Conservation (phyloP, 371 early-diverging fungal species). For the Rhizopus stolonifer region DNA sequence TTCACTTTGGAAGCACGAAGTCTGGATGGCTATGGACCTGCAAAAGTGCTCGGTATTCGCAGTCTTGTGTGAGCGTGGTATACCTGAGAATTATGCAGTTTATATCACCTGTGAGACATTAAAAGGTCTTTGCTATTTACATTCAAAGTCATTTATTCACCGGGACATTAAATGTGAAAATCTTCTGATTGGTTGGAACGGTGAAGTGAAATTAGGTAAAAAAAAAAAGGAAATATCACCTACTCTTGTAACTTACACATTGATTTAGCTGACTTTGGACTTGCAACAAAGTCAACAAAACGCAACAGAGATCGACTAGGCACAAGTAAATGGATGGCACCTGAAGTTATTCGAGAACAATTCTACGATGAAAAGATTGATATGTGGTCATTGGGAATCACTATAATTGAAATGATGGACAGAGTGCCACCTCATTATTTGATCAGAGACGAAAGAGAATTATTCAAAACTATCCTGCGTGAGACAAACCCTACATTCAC, state of each 20-base stretch:
- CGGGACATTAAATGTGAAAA: constrained; percentile 98
- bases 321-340: constrained; percentile 96
- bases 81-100: constrained; percentile 51
- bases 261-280: constrained; percentile 40
- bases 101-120: constrained; percentile 49
- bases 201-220: constrained; percentile 95
- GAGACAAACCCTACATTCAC: constrained; percentile 52
- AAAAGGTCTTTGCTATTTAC: constrained; percentile 89
- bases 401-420: constrained; percentile 51
- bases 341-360: constrained; percentile 92
- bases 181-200: constrained; percentile 89
- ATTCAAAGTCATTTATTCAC: constrained; percentile 95
- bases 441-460: constrained; percentile 48
- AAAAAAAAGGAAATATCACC: no score
- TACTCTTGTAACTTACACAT: no score
- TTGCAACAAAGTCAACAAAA: constrained; percentile 41
- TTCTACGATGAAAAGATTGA: constrained; percentile 81
- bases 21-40: constrained; percentile 59
- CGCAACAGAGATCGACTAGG: constrained; percentile 88
- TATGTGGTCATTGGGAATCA: constrained; percentile 34
- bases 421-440: constrained; percentile 54
- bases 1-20: constrained; percentile 52
- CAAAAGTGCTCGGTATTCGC: constrained; percentile 53
- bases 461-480: constrained; percentile 42
- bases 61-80: constrained; percentile 50